phyloP scores from a whole-genome alignment of 2,329 filamentous ascomycete genomes.

The Claviceps monticola region DNA sequence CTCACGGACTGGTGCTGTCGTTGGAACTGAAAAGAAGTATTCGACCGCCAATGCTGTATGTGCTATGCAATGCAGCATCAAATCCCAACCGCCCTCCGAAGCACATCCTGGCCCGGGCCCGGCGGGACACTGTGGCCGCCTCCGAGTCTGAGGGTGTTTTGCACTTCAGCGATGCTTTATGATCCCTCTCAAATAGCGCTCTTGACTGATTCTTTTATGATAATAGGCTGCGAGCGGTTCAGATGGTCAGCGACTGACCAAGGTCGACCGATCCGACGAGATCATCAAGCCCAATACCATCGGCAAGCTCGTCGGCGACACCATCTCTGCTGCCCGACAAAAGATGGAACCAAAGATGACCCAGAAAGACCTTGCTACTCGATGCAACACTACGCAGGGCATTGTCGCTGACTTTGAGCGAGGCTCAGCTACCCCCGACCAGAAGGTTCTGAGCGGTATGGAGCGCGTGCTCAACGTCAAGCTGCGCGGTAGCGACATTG shows the following conservation, averaged over 20 bases:
- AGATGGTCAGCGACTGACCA: constrained; percentile 91
- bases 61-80: constrained; percentile 2
- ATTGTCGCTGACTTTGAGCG: constrained; percentile 79
- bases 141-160: neutral
- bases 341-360: constrained; percentile 89
- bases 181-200: neutral
- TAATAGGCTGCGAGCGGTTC: constrained; percentile 14
- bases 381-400: constrained; percentile 74
- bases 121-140: neutral
- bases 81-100: neutral
- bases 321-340: constrained; percentile 67
- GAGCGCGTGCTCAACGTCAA: constrained; percentile 81
- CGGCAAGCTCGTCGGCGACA: constrained; percentile 65
- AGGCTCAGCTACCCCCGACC: constrained; percentile 64
- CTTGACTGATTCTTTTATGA: constrained; percentile 7
- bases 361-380: constrained; percentile 74
- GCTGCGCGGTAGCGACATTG: constrained; percentile 74
- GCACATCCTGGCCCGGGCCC: neutral
- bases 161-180: neutral
- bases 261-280: constrained; percentile 94
- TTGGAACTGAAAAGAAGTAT: constrained; percentile 87
- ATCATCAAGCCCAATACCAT: constrained; percentile 95
- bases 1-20: constrained; percentile 59
- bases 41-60: constrained; percentile 52
- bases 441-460: constrained; percentile 65